Conservation (phyloP, 192 early-diverging fungal species). For the Gamsiella multidivaricata region DNA sequence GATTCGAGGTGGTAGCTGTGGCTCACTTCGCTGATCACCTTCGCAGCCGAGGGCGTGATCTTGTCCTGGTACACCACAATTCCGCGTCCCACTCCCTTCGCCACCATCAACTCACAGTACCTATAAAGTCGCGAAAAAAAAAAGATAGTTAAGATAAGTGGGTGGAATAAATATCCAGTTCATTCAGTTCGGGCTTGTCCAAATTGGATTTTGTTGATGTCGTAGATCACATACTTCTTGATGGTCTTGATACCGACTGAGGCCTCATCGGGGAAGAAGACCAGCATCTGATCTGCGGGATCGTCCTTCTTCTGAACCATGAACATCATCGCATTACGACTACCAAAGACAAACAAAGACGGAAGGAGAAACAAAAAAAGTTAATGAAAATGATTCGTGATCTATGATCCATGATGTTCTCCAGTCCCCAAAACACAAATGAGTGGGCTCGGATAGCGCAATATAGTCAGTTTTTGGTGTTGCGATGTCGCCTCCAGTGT, state of each 20-base stretch:
- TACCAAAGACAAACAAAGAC: constrained; percentile 38
- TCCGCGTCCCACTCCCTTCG: constrained; percentile 81
- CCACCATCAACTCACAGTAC: constrained; percentile 83
- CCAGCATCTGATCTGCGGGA: constrained; percentile 85
- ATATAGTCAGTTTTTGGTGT: too few species aligned
- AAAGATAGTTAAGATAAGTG: constrained; percentile 5
- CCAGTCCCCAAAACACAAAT: too few species aligned
- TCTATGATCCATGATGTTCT: too few species aligned
- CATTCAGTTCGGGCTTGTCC: too few species aligned
- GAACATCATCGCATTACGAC: constrained; percentile 83
- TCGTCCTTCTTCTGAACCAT: constrained; percentile 85
- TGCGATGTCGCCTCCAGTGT: too few species aligned
- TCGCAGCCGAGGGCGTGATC: constrained; percentile 87
- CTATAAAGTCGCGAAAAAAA: constrained; percentile 49
- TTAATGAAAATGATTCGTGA: too few species aligned
- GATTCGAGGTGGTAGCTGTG: constrained; percentile 74
- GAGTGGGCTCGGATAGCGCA: too few species aligned
- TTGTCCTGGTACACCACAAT: constrained; percentile 89
- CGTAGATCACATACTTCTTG: constrained; percentile 75
- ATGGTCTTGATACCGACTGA: constrained; percentile 92
- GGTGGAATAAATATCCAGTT: too few species aligned
- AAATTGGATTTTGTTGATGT: background rate
- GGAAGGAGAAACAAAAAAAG: constrained; percentile 4
- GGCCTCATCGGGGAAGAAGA: constrained; percentile 92
- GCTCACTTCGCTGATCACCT: constrained; percentile 64